Base-by-base conservation (phyloP, 805 yeast genomes). In the Candida xiaguanensis region DNA sequence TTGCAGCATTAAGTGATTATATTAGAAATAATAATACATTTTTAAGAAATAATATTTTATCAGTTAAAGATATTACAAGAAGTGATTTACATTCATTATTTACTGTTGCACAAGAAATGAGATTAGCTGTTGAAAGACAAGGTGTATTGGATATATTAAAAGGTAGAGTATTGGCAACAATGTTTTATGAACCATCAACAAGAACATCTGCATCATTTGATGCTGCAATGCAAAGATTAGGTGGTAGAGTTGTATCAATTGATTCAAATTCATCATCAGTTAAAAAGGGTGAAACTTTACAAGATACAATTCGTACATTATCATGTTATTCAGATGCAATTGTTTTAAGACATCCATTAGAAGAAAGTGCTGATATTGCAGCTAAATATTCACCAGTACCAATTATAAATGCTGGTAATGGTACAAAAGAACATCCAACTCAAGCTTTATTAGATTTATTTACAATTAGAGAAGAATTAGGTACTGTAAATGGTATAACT, bases 181-280 rank as follows among this genome's bases (percentile, higher is more conserved):
- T 93, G 73, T 93, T 93, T 74, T 93, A 89, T 65, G 99, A 93
- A 72, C 99, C 99, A 51, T 88, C 96, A 5, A 95, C 99, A 28
- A 80, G 99, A 69, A 93, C 99, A 24, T 80, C 95, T 14, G 81
- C 97, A 16, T 93, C 98, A 1, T 95, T 95, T 61, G 96, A 93
- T 63, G 96, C 96, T 53, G 99, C 99, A 44, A 93, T 93, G 99
- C 98, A 93, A 74, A 85, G 99, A 71, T 75, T 93, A 54, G 99
- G 99, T 63, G 99, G 99, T 59, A 80, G 96, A 66, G 95, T 89
- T 51, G 85, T 95, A 50, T 77, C 95, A 40, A 85, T 93, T 48
- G 75, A 85, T 46, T 85, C 93, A 44, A 80, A 77, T 48, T 75
- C 89, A 24, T 90, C 98, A n/a, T 87, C 96, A 17, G 96, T 90